Conservation (phyloP, 2,329 filamentous ascomycete genomes). For the Diaporthe caulivora region DNA sequence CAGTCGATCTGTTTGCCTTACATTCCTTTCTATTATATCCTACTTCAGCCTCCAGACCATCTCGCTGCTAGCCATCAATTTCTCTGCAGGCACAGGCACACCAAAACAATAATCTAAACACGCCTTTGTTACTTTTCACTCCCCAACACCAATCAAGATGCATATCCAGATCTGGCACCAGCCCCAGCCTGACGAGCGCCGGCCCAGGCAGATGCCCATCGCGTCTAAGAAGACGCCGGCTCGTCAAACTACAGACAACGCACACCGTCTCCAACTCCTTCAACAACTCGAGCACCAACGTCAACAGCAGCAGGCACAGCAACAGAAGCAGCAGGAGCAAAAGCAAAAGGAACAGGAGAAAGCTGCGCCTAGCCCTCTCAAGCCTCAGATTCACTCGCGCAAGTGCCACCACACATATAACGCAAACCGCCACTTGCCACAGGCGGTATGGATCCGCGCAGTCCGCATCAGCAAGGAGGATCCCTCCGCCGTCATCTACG, state of each 20-base stretch:
- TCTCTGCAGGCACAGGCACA: conserved; percentile 2
- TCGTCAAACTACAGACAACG: conserved; percentile 9
- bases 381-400: conserved; percentile 48
- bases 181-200: conserved; percentile 21
- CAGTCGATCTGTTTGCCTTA: conserved; percentile 20
- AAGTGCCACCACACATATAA: conserved; percentile 50
- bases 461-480: conserved; percentile 27
- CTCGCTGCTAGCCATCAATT: background rate
- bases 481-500: conserved; percentile 40
- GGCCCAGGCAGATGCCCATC: conserved; percentile 9
- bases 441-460: conserved; percentile 43
- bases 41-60: background rate
- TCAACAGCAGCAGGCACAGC: background rate
- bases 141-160: background rate
- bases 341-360: background rate
- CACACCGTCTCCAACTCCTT: conserved; percentile 5
- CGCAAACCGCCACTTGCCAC: conserved; percentile 43
- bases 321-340: background rate
- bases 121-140: background rate
- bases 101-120: background rate
- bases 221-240: conserved; percentile 24
- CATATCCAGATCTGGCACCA: conserved; percentile 21
- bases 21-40: conserved; percentile 14
- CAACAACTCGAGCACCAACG: conserved; percentile 5
- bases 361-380: conserved; percentile 33